These are phyloP conservation scores for Aspergillus pseudonomiae DNA, from an alignment of 2,329 filamentous ascomycete genomes.

Conservation along the genomic window DNA sequence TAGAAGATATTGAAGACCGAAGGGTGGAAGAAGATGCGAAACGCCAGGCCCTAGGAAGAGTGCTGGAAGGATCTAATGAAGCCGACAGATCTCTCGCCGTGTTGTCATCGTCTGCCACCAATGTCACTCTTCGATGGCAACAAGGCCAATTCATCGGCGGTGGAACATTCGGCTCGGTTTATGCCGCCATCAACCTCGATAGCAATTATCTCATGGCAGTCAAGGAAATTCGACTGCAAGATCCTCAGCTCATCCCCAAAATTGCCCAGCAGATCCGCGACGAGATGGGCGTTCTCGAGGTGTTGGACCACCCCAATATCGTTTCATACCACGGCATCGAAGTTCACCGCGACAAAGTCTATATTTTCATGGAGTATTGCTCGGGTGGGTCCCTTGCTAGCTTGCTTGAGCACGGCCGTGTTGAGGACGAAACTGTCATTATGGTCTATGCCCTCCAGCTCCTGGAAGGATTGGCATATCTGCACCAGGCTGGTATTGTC, in stretches of 20 bases:
- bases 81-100: conserved; percentile 93
- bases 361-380: conserved; percentile 99
- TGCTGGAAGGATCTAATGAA: conserved; percentile 92
- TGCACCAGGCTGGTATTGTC: conserved; percentile 88
- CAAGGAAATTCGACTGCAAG: conserved; percentile 96
- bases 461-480: conserved; percentile 88
- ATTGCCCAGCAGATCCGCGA: conserved; percentile 93
- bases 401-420: conserved; percentile 89
- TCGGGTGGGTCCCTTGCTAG: conserved; percentile 89
- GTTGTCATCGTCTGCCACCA: conserved; percentile 89
- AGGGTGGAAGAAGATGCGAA: conserved; percentile 81
- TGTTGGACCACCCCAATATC: conserved; percentile 95
- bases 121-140: conserved; percentile 95
- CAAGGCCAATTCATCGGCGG: conserved; percentile 98
- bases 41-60: conserved; percentile 82
- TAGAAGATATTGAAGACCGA: conserved; percentile 75
- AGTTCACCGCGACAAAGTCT: conserved; percentile 97
- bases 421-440: conserved; percentile 96
- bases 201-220: conserved; percentile 97
- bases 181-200: conserved; percentile 95
- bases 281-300: conserved; percentile 94
- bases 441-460: conserved; percentile 96
- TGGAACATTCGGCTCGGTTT: conserved; percentile 95
- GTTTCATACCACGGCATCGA: conserved; percentile 98
- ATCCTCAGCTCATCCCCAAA: conserved; percentile 91